These are phyloP conservation scores for Tuber melanosporum DNA, from an alignment of 495 filamentous ascomycete genomes.

Conservation along the genomic window DNA sequence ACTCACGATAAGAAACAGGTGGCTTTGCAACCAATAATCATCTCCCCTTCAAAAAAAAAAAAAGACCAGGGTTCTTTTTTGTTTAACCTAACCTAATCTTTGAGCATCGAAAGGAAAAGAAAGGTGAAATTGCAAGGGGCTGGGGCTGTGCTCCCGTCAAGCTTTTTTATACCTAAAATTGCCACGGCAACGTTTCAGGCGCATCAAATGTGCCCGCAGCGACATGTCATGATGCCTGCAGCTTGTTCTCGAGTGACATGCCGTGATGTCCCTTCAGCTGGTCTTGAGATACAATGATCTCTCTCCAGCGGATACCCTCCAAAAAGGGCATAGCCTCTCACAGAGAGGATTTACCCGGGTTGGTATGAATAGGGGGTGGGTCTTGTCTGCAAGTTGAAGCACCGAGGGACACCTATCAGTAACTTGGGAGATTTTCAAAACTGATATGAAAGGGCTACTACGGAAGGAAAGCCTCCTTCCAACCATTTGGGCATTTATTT, in stretches of 20 bases:
- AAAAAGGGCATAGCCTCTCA: not conserved
- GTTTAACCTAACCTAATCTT: not conserved
- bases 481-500: not conserved
- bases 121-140: not conserved
- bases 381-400: not conserved
- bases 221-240: not conserved
- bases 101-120: not conserved
- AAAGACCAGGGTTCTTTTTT: not conserved
- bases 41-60: not conserved
- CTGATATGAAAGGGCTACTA: not conserved
- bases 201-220: not conserved
- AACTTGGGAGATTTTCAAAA: not conserved
- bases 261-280: not conserved
- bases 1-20: not conserved
- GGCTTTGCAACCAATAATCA: not conserved
- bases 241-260: not conserved
- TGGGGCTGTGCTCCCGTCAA: not conserved
- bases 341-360: not conserved
- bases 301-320: not conserved
- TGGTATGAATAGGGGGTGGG: not conserved
- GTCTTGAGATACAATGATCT: not conserved
- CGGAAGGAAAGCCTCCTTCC: not conserved
- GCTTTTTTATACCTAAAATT: not conserved
- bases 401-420: not conserved
- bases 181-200: not conserved